phyloP scores from a whole-genome alignment of 2,329 filamentous ascomycete species.

The Fonsecaea erecta region DNA sequence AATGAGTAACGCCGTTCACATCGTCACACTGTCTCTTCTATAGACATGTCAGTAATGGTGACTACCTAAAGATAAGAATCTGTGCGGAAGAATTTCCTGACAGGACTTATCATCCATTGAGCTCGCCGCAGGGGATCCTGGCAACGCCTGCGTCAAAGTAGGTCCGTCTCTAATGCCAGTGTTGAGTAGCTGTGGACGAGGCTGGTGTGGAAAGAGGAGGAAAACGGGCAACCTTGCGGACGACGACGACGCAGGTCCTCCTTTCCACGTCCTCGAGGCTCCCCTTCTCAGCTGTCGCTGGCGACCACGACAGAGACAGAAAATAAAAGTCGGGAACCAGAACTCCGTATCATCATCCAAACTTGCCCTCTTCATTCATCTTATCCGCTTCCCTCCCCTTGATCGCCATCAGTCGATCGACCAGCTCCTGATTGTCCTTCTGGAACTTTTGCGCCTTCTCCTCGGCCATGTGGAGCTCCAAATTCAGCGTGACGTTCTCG shows the following conservation, averaged over 20 bases:
- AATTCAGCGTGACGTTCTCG: constrained; percentile 83
- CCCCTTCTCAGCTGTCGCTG: not conserved
- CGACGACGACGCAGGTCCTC: not conserved
- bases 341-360: constrained; percentile 30
- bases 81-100: not conserved
- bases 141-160: not conserved
- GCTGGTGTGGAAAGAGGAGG: no score
- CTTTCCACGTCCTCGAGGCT: not conserved
- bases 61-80: no score
- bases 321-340: not conserved
- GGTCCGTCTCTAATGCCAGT: not conserved
- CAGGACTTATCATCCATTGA: not conserved
- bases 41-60: not conserved
- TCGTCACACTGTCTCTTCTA: not conserved
- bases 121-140: not conserved
- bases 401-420: constrained; percentile 87
- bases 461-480: constrained; percentile 86
- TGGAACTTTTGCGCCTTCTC: constrained; percentile 73
- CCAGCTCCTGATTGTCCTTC: constrained; percentile 83
- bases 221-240: no score
- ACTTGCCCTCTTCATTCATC: constrained; percentile 70
- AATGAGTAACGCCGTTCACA: not conserved
- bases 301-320: not conserved
- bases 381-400: constrained; percentile 85
- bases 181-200: not conserved